phyloP scores from a whole-genome alignment of 1,284 basidiomycete species.

The Xerocomus minutiporus region DNA sequence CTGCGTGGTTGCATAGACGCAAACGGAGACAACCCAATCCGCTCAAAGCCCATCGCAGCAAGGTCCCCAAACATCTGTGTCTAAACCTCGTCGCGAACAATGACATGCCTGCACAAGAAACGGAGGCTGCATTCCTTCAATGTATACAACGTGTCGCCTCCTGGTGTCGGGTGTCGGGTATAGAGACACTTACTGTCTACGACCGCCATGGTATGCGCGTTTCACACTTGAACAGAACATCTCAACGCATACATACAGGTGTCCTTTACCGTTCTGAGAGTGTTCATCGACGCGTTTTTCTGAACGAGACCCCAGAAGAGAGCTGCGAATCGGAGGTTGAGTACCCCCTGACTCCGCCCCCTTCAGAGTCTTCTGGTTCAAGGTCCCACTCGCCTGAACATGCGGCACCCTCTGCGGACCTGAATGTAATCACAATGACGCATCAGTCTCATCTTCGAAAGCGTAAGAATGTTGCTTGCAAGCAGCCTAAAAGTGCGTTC shows the following conservation, averaged over 20 bases:
- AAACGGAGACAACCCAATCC: slow-evolving; percentile 40
- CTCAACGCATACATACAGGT: slow-evolving; percentile 37
- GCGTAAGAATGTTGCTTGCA: slow-evolving; percentile 26
- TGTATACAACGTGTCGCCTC: slow-evolving; percentile 48
- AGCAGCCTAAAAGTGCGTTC: slow-evolving; percentile 22
- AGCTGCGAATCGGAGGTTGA: slow-evolving; percentile 51
- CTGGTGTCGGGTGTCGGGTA: slow-evolving; percentile 59
- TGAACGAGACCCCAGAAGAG: slow-evolving; percentile 33
- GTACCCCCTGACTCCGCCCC: slow-evolving; percentile 68
- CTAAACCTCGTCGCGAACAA: slow-evolving; percentile 50
- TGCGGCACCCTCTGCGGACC: slow-evolving; percentile 24
- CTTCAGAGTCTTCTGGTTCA: slow-evolving; percentile 63
- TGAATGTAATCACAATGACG: slow-evolving; percentile 39
- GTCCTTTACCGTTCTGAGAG: slow-evolving; percentile 41
- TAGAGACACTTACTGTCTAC: slow-evolving; percentile 61
- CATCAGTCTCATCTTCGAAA: slow-evolving; percentile 14
- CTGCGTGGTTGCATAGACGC: slow-evolving; percentile 39
- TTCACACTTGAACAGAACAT: slow-evolving; percentile 2
- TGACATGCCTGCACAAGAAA: slow-evolving; percentile 30
- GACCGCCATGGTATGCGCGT: slow-evolving; percentile 57
- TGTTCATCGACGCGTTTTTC: slow-evolving; percentile 37
- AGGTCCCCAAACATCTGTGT: slow-evolving; percentile 61
- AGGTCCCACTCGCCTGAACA: slow-evolving; percentile 52
- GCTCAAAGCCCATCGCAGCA: slow-evolving; percentile 46
- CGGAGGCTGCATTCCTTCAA: slow-evolving; percentile 44